Evolutionary conservation across 257 asterid species (phyloP), one percentile per base, ranked within the genome.

Genomic region (Forsythia viridissima): DNA sequence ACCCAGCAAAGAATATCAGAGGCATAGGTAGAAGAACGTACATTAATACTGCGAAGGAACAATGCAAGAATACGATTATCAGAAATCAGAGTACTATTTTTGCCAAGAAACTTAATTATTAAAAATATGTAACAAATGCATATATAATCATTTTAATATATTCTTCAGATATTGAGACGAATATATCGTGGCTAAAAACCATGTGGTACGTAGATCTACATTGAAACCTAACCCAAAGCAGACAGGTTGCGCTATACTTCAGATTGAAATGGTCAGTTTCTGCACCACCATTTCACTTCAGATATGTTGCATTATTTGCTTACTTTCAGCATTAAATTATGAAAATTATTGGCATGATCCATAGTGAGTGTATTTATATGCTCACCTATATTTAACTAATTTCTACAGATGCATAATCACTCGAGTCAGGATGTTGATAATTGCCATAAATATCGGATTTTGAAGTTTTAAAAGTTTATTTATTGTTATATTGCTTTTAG

Each of bases 1-100:
- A 89, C 39, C 98, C 98, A 55, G 93, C 93, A 82, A 93, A 93
- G 91, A 94, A 90, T 78, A 91, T 76, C 85, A 94, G 81, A 68
- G 99, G 99, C 98, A 94, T 94, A 6, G 99, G 98, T 78, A 94
- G 89, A 77, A 87, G 21, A 72, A 94, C 97, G 83, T 94, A 94
- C 97, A 90, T 91, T 74, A 91, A 72, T 42, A 91, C 99, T 94
- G 93, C 90, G 85, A 70, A 81, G 82, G 46, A 44, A 72, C 67
- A 79, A 55, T 13, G 40, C 76, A 77, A 84, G 15, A 69, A 69
- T 8, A 73, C 61, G 66, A 37, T 68, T 37, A 59, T 72, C 73
- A 79, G 39, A 77, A 80, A 7, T 6, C 6, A 59, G 9, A 61
- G 12, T 13, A 61, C 9, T 8, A 24, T 61, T 61, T 61, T 24